Evolutionary conservation across 768 basidiomycete species (phyloP).

Genomic region (Tricholoma sp.): DNA sequence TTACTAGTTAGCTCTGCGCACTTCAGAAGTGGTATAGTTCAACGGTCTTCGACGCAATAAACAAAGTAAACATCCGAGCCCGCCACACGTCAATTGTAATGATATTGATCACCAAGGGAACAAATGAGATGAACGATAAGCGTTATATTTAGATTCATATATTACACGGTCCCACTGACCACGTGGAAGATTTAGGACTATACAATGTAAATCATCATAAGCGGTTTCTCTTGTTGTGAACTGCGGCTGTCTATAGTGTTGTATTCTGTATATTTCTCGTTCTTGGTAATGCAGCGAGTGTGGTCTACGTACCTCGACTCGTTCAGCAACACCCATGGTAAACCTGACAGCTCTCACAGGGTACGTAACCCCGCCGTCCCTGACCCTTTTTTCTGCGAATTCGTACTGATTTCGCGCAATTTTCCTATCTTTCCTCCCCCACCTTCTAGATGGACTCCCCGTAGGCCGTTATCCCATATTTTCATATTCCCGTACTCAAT

Average conservation of each 20-base stretch:
- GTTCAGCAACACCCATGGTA: constrained; percentile 4
- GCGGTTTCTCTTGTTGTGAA: not conserved
- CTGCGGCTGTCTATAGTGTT: not conserved
- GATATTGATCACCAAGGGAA: no score
- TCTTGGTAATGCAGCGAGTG: constrained; percentile 27
- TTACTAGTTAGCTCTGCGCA: no score
- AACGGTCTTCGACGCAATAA: no score
- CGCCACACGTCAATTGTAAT: no score
- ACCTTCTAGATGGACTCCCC: constrained; percentile 11
- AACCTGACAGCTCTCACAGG: constrained; percentile 12
- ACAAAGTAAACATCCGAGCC: no score
- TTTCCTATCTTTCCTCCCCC: not conserved
- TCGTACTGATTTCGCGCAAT: not conserved
- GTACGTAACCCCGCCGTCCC: constrained; percentile 11
- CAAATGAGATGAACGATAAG: no score
- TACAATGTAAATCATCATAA: no score
- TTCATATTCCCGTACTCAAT: not conserved
- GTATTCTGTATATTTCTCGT: not conserved
- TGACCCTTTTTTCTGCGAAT: constrained; percentile 6
- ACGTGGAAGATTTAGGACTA: no score
- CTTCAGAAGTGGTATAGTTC: no score
- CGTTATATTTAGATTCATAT: no score
- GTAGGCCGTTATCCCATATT: constrained; percentile 13
- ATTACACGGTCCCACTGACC: no score
- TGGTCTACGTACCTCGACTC: constrained; percentile 49